Percentiles rank a stretch among this genome's conserved stretches.
phyloP scores from a whole-genome alignment of 805 yeast species.

The Cyberlindnera saturnus region DNA sequence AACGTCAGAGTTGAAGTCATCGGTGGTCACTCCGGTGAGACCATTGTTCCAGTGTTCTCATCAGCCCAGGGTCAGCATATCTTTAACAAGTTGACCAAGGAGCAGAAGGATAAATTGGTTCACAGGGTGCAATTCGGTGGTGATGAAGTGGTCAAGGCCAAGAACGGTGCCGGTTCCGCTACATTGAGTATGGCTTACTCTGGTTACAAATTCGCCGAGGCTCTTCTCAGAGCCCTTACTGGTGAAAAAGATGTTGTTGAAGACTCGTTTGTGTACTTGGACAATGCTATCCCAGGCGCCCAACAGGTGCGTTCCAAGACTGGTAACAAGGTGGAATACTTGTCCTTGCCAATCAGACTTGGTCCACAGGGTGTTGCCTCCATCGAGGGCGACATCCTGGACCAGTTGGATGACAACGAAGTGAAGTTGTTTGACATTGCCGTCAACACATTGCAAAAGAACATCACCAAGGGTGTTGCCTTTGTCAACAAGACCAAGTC shows the following conservation, averaged over 20 bases:
- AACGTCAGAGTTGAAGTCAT: conserved; percentile 37
- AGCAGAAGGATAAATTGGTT: conserved; percentile 40
- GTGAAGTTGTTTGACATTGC: conserved; percentile 50
- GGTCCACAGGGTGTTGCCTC: conserved; percentile 48
- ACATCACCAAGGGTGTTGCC: conserved; percentile 53
- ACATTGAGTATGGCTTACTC: conserved; percentile 96
- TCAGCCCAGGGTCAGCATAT: conserved; percentile 13
- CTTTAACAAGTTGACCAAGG: conserved; percentile 15
- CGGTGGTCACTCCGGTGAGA: conserved; percentile 95
- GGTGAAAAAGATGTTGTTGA: conserved; percentile 33
- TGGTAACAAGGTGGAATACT: conserved; percentile 31
- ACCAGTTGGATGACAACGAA: conserved; percentile 45
- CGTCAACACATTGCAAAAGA: conserved; percentile 45
- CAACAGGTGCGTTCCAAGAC: conserved; percentile 18
- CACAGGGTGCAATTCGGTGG: conserved; percentile 95
- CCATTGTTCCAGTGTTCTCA: conserved; percentile 73
- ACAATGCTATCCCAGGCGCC: conserved; percentile 25
- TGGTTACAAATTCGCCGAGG: conserved; percentile 73
- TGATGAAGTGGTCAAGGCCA: conserved; percentile 94
- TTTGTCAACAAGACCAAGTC: conserved; percentile 30
- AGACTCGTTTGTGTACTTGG: conserved; percentile 48
- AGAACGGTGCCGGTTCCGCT: conserved; percentile 92
- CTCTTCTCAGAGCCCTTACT: conserved; percentile 26
- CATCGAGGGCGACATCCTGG: conserved; percentile 49
- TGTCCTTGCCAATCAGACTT: conserved; percentile 59